Conservation (phyloP, 2,329 filamentous ascomycete genomes). For the Colletotrichum coccodes region DNA sequence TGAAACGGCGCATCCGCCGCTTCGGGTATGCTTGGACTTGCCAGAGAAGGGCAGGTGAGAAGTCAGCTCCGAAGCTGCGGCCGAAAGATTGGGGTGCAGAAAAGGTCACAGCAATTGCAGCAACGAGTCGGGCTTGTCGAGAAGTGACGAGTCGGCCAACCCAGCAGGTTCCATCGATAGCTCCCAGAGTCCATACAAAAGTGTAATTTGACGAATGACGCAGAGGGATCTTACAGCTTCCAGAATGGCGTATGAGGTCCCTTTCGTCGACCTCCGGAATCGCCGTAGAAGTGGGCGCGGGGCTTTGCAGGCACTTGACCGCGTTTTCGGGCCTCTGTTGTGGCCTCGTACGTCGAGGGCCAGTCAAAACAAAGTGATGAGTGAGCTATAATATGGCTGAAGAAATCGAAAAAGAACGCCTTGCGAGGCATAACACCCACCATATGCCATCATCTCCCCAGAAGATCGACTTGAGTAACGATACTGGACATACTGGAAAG, state of each 20-base stretch:
- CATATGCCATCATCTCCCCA: constrained; percentile 1
- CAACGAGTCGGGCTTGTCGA: not conserved
- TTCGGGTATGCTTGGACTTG: not conserved
- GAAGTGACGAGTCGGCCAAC: not conserved
- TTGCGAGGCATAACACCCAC: constrained; percentile 15
- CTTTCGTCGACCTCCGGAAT: constrained; percentile 1
- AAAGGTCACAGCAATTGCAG: not conserved
- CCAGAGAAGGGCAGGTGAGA: not conserved
- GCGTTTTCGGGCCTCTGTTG: constrained; percentile 29
- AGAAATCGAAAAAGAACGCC: constrained; percentile 15
- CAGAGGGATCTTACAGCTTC: not conserved
- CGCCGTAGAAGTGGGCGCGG: constrained; percentile 13
- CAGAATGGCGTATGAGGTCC: not conserved
- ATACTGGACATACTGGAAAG: not conserved
- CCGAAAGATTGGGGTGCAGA: constrained; percentile 7
- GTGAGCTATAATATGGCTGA: not conserved
- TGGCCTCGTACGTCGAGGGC: constrained; percentile 17
- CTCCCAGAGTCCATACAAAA: not conserved
- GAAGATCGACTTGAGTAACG: not conserved
- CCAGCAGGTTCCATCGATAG: not conserved
- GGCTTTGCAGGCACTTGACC: constrained; percentile 32
- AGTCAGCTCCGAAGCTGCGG: not conserved
- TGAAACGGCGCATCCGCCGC: not conserved
- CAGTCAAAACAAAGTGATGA: constrained; percentile 16
- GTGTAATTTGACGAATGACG: not conserved